Percentiles rank a stretch among this genome's conserved stretches.
Evolutionary conservation across 768 basidiomycete species (phyloP).

Genomic region (Lactifluus rugatus): DNA sequence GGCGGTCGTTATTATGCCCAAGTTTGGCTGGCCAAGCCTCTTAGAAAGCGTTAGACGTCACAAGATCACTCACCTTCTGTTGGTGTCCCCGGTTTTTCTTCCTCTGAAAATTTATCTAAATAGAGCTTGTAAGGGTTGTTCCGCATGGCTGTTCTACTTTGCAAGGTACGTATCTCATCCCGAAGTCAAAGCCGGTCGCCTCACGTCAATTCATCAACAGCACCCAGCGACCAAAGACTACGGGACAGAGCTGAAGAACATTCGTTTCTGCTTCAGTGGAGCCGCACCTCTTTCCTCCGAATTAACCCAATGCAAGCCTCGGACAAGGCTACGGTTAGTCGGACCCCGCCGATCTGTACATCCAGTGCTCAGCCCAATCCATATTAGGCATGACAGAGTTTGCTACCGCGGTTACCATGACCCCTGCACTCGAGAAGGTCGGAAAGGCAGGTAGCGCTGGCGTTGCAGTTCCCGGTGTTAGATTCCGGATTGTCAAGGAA

Average conservation of each 20-base stretch:
- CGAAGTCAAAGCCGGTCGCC: background rate
- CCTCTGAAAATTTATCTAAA: background rate
- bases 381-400: slow-evolving; percentile 62
- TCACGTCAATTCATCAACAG: slow-evolving; percentile 9
- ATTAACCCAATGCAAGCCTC: slow-evolving; percentile 41
- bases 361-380: background rate
- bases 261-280: slow-evolving; percentile 25
- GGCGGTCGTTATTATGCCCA: slow-evolving; percentile 27
- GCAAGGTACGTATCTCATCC: slow-evolving; percentile 22
- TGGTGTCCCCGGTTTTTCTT: background rate
- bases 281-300: slow-evolving; percentile 30
- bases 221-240: slow-evolving; percentile 26
- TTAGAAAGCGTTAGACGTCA: slow-evolving; percentile 29
- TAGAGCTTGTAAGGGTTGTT: slow-evolving; percentile 17
- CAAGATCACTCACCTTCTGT: slow-evolving; percentile 29
- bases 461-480: slow-evolving; percentile 42
- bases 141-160: slow-evolving; percentile 26
- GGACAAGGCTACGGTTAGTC: slow-evolving; percentile 49
- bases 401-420: slow-evolving; percentile 41
- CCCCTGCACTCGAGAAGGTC: slow-evolving; percentile 37
- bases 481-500: slow-evolving; percentile 40
- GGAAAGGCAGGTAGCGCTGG: slow-evolving; percentile 45
- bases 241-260: slow-evolving; percentile 21
- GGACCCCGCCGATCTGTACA: background rate
- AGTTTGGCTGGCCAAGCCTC: slow-evolving; percentile 28